phyloP scores from a whole-genome alignment of 73 alveolate species.

The Loxodes magnus region DNA sequence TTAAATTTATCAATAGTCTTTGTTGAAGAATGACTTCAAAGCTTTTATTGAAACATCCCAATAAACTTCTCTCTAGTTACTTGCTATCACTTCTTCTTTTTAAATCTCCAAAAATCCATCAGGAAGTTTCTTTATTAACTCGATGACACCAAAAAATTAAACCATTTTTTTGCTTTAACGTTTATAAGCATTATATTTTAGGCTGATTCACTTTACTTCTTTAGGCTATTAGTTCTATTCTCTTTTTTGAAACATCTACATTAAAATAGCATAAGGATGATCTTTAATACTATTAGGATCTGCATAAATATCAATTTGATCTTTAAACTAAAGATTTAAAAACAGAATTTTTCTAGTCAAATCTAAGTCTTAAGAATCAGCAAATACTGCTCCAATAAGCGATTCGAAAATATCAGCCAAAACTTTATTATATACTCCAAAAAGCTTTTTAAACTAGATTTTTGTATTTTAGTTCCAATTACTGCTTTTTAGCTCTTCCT shows the following conservation, averaged over 20 bases:
- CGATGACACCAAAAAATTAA: no score
- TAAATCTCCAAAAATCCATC: no score
- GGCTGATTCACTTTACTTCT: no score
- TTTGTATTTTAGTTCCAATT: not conserved
- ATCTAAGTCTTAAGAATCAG: slow-evolving; percentile 8
- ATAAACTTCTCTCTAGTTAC: no score
- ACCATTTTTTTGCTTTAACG: no score
- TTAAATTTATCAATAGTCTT: no score
- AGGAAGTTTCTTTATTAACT: no score
- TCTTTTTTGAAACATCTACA: not conserved
- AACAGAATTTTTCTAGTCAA: not conserved
- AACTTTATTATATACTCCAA: slow-evolving; percentile 12
- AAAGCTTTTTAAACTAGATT: not conserved
- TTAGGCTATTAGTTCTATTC: no score
- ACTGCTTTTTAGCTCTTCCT: not conserved
- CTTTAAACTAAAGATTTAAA: not conserved
- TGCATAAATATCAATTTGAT: not conserved
- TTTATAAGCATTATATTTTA: no score
- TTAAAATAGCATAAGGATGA: not conserved
- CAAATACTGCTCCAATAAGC: slow-evolving; percentile 27
- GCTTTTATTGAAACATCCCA: no score
- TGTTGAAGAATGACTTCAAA: no score
- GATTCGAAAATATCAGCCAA: slow-evolving; percentile 30
- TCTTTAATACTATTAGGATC: not conserved
- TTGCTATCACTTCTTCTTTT: no score